Evolutionary conservation across 75 land plant species (phyloP).

Genomic region (Sequoiadendron giganteum): DNA sequence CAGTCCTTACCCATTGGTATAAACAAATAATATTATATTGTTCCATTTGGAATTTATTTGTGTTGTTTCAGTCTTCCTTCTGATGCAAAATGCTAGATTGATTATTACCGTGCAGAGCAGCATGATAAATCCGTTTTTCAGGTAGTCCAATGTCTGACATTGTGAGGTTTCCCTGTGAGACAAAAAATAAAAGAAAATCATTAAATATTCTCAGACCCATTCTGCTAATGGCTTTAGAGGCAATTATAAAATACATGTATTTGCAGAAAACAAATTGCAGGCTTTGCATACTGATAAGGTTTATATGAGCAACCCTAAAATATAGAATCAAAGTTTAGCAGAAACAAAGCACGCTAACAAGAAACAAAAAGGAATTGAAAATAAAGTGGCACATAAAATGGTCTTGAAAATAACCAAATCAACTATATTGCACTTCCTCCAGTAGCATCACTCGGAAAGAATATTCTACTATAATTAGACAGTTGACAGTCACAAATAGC

Average conservation of each 20-base stretch:
- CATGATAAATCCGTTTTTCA: constrained; percentile 93
- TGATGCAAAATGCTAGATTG: constrained; percentile 49
- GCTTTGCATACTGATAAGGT: neutral
- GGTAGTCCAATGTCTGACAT: constrained; percentile 90
- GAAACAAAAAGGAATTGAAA: neutral
- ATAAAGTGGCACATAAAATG: neutral
- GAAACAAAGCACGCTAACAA: neutral
- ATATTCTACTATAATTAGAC: neutral
- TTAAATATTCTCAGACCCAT: neutral
- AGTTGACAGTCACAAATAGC: neutral
- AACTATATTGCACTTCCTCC: neutral
- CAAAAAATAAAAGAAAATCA: neutral
- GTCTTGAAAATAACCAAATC: neutral
- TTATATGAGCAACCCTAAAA: neutral
- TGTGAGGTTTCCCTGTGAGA: constrained; percentile 72
- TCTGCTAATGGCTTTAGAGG: neutral
- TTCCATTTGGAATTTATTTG: neutral
- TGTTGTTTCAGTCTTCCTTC: constrained; percentile 41
- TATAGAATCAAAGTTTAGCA: neutral
- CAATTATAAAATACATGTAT: neutral
- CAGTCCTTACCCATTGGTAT: neutral
- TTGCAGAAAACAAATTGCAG: neutral
- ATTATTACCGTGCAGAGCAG: constrained; percentile 79
- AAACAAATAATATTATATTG: constrained; percentile 6
- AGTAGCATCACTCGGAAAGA: neutral